Conservation (phyloP, 345 rosid species). For the Combretum micranthum region DNA sequence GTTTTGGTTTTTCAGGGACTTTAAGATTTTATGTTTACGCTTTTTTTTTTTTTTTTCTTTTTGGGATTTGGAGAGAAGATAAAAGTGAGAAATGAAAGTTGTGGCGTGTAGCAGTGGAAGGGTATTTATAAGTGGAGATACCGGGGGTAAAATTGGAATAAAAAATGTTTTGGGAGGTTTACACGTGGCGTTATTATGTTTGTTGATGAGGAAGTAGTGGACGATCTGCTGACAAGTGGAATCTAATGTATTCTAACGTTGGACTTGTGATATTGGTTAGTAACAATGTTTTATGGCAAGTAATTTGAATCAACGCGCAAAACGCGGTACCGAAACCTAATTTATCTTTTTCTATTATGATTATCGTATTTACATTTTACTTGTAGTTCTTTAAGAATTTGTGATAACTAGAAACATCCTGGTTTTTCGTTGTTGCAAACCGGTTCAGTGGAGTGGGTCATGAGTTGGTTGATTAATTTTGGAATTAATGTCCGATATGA, state of each 20-base stretch:
- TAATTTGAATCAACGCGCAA: no score
- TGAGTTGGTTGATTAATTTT: no score
- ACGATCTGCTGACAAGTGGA: conserved; percentile 7
- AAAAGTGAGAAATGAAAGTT: background rate
- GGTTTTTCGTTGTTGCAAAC: no score
- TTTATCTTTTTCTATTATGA: no score
- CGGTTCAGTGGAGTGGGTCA: no score
- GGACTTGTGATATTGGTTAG: background rate
- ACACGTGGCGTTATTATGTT: conserved; percentile 24
- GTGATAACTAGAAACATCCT: no score
- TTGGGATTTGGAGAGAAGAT: background rate
- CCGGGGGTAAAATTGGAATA: conserved; percentile 1
- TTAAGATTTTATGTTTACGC: background rate
- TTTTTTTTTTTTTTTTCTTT: no score
- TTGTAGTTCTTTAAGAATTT: no score
- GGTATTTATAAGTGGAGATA: conserved; percentile 3
- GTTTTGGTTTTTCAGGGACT: background rate
- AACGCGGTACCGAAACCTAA: no score
- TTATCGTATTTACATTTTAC: no score
- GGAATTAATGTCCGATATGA: no score
- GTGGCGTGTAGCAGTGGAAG: background rate
- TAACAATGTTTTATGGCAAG: no score
- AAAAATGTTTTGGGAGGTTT: conserved; percentile 7
- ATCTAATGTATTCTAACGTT: background rate
- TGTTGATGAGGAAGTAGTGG: conserved; percentile 1